Evolutionary conservation across 208 protist genomes (phyloP).

Genomic region (Zelonia costaricensis): DNA sequence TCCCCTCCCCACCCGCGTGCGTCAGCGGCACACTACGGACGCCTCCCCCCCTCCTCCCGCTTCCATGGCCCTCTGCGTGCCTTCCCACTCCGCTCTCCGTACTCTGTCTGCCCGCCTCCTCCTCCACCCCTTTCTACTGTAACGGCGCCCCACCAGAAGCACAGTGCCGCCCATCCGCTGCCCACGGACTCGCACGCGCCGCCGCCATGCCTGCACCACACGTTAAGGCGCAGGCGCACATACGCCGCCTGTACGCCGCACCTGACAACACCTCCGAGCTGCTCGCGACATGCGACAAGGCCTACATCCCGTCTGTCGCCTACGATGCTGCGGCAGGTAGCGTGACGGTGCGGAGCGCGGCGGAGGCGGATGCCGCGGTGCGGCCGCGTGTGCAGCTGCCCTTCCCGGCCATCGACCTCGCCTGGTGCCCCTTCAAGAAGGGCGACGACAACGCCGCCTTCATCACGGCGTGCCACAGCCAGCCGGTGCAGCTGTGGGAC

Average conservation of each 20-base stretch:
- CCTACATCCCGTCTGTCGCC: constrained; percentile 14
- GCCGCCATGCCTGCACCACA: background rate
- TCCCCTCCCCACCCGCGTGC: no score
- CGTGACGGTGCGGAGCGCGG: background rate
- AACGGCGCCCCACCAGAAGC: no score
- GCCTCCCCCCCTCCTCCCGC: no score
- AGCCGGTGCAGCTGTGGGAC: constrained; percentile 85
- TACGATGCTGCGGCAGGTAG: constrained; percentile 3
- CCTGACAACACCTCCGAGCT: constrained; percentile 53
- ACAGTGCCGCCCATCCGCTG: no score
- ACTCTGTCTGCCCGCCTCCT: no score
- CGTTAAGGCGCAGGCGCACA: constrained; percentile 10
- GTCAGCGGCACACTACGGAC: no score
- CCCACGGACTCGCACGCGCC: background rate
- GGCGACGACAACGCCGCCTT: constrained; percentile 50
- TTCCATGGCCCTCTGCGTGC: no score
- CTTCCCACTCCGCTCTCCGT: background rate
- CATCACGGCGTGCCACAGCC: constrained; percentile 47
- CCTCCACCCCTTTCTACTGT: no score
- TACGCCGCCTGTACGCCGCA: constrained; percentile 59
- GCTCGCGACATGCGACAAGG: constrained; percentile 47
- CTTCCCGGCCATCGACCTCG: constrained; percentile 67
- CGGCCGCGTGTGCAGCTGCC: constrained; percentile 59
- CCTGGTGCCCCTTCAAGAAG: constrained; percentile 80
- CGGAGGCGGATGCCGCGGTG: constrained; percentile 2